Percentiles rank a stretch among this genome's conserved stretches.
Conservation (phyloP, 768 basidiomycete genomes). For the Tephrocybe sp. region DNA sequence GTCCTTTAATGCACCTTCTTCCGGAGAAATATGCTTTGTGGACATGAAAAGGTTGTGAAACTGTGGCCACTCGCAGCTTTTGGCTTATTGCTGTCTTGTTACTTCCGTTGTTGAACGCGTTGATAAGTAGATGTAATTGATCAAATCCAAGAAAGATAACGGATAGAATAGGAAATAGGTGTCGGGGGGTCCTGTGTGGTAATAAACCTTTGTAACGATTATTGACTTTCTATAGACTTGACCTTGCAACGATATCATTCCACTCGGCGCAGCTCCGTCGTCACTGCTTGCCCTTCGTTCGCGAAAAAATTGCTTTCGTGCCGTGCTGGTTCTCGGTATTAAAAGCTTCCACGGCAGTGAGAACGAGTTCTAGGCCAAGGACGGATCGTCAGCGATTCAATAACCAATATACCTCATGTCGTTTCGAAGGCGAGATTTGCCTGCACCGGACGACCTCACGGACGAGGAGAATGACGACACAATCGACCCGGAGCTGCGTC, state of each 20-base stretch:
- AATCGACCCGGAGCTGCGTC: constrained; percentile 83
- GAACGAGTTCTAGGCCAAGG: constrained; percentile 11
- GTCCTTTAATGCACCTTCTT: too few species aligned
- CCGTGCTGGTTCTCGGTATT: constrained; percentile 26
- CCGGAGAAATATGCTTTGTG: too few species aligned
- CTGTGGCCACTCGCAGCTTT: too few species aligned
- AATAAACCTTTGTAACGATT: too few species aligned
- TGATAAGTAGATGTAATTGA: too few species aligned
- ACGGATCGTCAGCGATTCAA: constrained; percentile 12
- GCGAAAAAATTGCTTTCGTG: constrained; percentile 9
- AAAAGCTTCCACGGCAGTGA: constrained; percentile 9
- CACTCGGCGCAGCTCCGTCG: background rate
- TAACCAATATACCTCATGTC: constrained; percentile 25
- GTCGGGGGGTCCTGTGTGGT: too few species aligned
- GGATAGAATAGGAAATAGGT: too few species aligned
- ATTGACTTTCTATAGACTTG: too few species aligned
- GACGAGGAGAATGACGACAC: constrained; percentile 65
- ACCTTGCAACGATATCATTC: background rate
- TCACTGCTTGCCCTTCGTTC: constrained; percentile 12
- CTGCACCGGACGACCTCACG: constrained; percentile 38
- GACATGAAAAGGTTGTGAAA: too few species aligned
- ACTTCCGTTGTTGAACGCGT: too few species aligned
- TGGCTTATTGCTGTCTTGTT: too few species aligned
- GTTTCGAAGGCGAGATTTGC: constrained; percentile 42
- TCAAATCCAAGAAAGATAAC: too few species aligned